Percentiles rank a stretch among this genome's conserved stretches.
phyloP scores from a whole-genome alignment of 2,329 filamentous ascomycete species.

The Xylaria multiplex region DNA sequence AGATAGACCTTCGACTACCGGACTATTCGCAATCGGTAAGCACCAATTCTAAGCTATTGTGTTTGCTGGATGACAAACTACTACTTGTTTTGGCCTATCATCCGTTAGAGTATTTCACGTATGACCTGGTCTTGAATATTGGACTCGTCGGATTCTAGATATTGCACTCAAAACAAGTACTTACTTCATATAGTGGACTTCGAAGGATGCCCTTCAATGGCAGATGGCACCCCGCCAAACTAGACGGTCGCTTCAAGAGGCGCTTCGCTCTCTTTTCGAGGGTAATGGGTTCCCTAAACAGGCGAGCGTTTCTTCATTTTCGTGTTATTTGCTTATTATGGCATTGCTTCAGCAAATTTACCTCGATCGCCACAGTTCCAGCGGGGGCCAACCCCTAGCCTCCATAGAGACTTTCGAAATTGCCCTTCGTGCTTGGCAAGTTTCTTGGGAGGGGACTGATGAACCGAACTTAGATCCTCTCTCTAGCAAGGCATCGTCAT shows the following conservation, averaged over 20 bases:
- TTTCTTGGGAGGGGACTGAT: slow-evolving; percentile 61
- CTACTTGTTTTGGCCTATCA: background rate
- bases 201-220: slow-evolving; percentile 61
- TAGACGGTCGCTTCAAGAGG: slow-evolving; percentile 48
- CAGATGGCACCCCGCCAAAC: slow-evolving; percentile 47
- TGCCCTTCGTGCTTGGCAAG: slow-evolving; percentile 61
- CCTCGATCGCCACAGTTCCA: slow-evolving; percentile 55
- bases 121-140: background rate
- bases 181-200: slow-evolving; percentile 61
- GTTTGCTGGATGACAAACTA: too few species aligned
- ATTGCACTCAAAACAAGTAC: background rate
- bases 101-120: background rate
- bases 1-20: slow-evolving; percentile 64
- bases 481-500: slow-evolving; percentile 61
- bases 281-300: slow-evolving; percentile 28
- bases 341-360: slow-evolving; percentile 65
- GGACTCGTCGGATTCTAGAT: background rate
- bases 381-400: slow-evolving; percentile 43
- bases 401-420: slow-evolving; percentile 56
- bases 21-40: slow-evolving; percentile 52
- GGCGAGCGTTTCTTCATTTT: slow-evolving; percentile 58
- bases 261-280: slow-evolving; percentile 48
- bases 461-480: slow-evolving; percentile 65
- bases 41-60: background rate
- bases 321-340: slow-evolving; percentile 64